A percentile compares a stretch with the other conserved stretches of the same genome.
Conservation (phyloP, 169 alveolate species). For the Theileria annulata region DNA sequence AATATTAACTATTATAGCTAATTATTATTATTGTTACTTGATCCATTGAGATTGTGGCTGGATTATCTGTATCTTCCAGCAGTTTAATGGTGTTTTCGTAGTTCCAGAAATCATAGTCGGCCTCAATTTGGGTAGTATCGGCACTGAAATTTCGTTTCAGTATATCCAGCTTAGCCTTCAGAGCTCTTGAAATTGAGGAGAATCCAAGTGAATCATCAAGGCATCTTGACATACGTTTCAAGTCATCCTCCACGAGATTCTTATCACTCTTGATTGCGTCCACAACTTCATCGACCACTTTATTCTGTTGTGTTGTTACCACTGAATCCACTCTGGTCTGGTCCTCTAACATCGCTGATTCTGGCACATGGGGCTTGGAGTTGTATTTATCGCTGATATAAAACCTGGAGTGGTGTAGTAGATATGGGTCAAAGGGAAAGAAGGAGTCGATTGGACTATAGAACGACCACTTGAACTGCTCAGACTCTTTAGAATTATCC, state of each 20-base stretch:
- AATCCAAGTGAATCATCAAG: constrained; percentile 7
- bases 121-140: constrained; percentile 11
- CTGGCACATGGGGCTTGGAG: neutral
- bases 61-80: neutral
- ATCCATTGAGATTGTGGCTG: no score
- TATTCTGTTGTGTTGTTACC: neutral
- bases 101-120: constrained; percentile 64
- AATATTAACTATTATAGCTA: neutral
- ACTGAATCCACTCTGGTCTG: neutral
- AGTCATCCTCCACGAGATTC: neutral
- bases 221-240: neutral
- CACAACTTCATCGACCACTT: constrained; percentile 2
- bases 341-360: neutral
- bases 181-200: constrained; percentile 13
- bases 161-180: constrained; percentile 25
- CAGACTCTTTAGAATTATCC: neutral
- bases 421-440: constrained; percentile 51
- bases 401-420: constrained; percentile 50
- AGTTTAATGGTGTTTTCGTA: constrained; percentile 6
- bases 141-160: constrained; percentile 3
- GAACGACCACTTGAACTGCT: constrained; percentile 16
- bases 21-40: neutral
- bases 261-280: constrained; percentile 34
- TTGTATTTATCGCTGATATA: constrained; percentile 46
- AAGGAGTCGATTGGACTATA: constrained; percentile 15